Conservation (phyloP, 768 basidiomycete species). For the Russula brevipes region DNA sequence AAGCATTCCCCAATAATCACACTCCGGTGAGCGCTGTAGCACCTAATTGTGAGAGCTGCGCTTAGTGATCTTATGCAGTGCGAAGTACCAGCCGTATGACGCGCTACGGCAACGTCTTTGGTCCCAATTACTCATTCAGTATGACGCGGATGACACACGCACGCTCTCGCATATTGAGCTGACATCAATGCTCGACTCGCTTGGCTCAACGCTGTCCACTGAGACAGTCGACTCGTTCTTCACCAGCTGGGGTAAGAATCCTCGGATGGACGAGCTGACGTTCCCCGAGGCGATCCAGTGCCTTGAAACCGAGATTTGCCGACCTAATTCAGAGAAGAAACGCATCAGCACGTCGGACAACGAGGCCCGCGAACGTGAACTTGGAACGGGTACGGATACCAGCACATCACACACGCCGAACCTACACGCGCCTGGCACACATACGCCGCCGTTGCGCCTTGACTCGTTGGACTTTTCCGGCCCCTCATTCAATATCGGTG, state of each 20-base stretch:
- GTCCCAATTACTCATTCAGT: constrained; percentile 82
- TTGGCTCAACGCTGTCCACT: constrained; percentile 84
- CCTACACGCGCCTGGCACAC: constrained; percentile 39
- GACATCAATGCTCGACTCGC: constrained; percentile 92
- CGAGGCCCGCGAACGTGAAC: constrained; percentile 25
- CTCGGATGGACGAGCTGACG: constrained; percentile 65
- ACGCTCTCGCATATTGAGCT: constrained; percentile 78
- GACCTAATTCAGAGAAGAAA: constrained; percentile 68
- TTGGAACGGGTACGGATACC: constrained; percentile 33
- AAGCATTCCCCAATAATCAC: constrained; percentile 65
- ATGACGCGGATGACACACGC: constrained; percentile 80
- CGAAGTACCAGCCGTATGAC: constrained; percentile 94
- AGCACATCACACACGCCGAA: constrained; percentile 52
- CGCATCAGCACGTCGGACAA: constrained; percentile 48
- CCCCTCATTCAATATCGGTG: constrained; percentile 35
- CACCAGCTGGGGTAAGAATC: constrained; percentile 57
- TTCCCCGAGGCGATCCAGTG: constrained; percentile 76
- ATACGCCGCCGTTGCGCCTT: constrained; percentile 34
- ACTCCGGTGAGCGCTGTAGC: constrained; percentile 47
- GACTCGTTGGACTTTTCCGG: constrained; percentile 62
- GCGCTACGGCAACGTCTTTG: constrained; percentile 88
- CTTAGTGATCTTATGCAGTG: constrained; percentile 41
- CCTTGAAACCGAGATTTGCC: constrained; percentile 77
- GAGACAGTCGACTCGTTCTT: constrained; percentile 83
- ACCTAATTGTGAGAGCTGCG: neutral